phyloP scores from a whole-genome alignment of 2,329 filamentous ascomycete genomes.

The Fusarium duplospermum region DNA sequence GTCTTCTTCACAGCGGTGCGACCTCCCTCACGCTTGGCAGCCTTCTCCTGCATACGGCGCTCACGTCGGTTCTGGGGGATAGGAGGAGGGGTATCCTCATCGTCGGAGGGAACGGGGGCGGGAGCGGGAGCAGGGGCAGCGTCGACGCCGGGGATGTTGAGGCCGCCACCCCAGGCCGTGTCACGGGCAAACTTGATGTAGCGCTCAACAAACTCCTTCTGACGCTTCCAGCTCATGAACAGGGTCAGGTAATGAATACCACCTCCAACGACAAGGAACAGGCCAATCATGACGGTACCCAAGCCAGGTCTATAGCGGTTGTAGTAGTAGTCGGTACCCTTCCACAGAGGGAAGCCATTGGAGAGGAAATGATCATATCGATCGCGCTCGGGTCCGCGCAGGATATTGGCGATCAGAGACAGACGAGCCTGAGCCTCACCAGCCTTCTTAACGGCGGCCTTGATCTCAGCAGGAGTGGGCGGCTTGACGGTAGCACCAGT shows the following conservation, averaged over 20 bases:
- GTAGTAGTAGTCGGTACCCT: constrained; percentile 99
- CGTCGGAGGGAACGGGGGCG: constrained; percentile 59
- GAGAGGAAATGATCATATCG: constrained; percentile 94
- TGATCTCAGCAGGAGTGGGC: constrained; percentile 80
- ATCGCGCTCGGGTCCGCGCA: constrained; percentile 82
- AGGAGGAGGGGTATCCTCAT: constrained; percentile 60
- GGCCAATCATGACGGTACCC: constrained; percentile 82
- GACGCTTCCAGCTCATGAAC: constrained; percentile 87
- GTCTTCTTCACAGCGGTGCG: constrained; percentile 64
- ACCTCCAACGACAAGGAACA: constrained; percentile 86
- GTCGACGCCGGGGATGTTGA: constrained; percentile 76
- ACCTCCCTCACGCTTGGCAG: constrained; percentile 76
- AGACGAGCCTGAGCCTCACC: constrained; percentile 86
- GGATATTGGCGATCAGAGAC: constrained; percentile 85
- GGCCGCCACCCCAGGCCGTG: constrained; percentile 89
- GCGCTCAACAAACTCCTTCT: constrained; percentile 89
- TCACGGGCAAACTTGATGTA: constrained; percentile 92
- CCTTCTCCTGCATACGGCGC: constrained; percentile 88
- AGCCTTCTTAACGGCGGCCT: constrained; percentile 82
- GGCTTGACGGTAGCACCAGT: constrained; percentile 75
- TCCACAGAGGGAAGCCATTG: constrained; percentile 96
- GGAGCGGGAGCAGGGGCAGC: constrained; percentile 56
- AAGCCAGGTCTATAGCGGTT: constrained; percentile 90
- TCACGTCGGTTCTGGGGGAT: constrained; percentile 82
- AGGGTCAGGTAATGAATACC: constrained; percentile 88